Conservation (phyloP, 306 rosid species). For the Arachis stenosperma region DNA sequence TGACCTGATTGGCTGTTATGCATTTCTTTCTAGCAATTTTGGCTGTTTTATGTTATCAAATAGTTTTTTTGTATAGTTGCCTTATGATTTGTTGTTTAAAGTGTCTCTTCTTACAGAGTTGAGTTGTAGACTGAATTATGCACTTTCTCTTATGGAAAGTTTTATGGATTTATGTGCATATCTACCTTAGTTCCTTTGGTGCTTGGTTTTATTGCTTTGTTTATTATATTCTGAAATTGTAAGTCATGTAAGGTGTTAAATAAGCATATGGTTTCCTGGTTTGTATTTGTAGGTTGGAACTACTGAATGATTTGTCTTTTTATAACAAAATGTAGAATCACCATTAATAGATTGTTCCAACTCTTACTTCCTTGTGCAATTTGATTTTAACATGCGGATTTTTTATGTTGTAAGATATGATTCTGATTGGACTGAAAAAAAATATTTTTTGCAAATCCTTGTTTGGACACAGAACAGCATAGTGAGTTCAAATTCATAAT, state of each 20-base stretch:
- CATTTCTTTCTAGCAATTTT: conserved; percentile 16
- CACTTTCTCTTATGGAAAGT: not conserved
- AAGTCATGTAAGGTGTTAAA: not conserved
- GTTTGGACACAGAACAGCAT: no score
- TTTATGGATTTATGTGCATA: conserved; percentile 17
- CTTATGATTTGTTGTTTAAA: conserved; percentile 14
- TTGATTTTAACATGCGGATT: no score
- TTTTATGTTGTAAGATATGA: no score
- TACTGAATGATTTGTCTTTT: no score
- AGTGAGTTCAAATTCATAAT: no score
- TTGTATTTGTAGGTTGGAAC: not conserved
- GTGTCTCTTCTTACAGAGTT: conserved; percentile 1
- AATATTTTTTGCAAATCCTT: no score
- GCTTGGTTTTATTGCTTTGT: not conserved
- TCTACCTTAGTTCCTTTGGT: conserved; percentile 2
- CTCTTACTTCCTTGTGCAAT: no score
- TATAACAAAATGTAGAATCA: no score
- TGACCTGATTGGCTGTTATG: not conserved
- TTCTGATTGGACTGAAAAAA: no score
- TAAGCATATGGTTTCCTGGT: conserved; percentile 1
- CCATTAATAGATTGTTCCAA: no score
- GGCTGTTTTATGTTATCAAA: not conserved
- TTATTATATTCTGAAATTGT: not conserved
- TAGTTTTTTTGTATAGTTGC: not conserved
- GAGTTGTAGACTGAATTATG: conserved; percentile 6